These are phyloP conservation scores for Dendrocalamus latiflorus DNA, from an alignment of 202 grass and related monocot species.

Conservation along the genomic window DNA sequence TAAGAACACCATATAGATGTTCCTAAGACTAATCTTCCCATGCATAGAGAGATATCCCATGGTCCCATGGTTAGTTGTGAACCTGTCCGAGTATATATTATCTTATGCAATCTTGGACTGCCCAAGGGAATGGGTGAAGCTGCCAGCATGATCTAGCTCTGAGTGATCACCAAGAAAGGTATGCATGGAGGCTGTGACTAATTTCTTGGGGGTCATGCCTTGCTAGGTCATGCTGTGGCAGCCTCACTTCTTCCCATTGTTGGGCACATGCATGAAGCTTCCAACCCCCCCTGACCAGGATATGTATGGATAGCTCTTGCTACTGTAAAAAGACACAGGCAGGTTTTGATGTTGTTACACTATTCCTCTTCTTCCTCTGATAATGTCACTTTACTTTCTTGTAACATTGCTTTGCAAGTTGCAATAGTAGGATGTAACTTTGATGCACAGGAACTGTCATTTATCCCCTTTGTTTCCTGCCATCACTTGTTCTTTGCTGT, in stretches of 20 bases:
- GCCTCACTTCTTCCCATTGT: slow-evolving; percentile 43
- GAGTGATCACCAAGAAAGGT: slow-evolving; percentile 17
- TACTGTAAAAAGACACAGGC: background rate
- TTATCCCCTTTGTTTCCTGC: background rate
- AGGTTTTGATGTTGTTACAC: background rate
- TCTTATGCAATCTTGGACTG: slow-evolving; percentile 7
- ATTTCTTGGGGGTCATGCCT: slow-evolving; percentile 23
- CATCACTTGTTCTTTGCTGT: background rate
- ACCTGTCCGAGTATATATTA: too few species aligned
- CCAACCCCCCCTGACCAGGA: background rate
- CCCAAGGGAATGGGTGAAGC: slow-evolving; percentile 34
- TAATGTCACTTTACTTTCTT: background rate
- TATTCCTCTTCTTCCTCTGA: background rate
- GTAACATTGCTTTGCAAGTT: background rate
- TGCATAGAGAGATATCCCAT: too few species aligned
- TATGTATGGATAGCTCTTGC: background rate
- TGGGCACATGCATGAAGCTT: background rate
- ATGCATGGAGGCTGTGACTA: background rate
- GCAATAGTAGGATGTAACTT: background rate
- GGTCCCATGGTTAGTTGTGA: too few species aligned
- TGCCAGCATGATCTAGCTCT: slow-evolving; percentile 34
- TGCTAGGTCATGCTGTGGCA: slow-evolving; percentile 42
- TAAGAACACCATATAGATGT: too few species aligned
- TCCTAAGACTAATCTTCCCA: background rate
- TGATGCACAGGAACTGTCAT: background rate